Evolutionary conservation across 208 protist genomes (phyloP).

Genomic region (Trypanosoma boissoni): DNA sequence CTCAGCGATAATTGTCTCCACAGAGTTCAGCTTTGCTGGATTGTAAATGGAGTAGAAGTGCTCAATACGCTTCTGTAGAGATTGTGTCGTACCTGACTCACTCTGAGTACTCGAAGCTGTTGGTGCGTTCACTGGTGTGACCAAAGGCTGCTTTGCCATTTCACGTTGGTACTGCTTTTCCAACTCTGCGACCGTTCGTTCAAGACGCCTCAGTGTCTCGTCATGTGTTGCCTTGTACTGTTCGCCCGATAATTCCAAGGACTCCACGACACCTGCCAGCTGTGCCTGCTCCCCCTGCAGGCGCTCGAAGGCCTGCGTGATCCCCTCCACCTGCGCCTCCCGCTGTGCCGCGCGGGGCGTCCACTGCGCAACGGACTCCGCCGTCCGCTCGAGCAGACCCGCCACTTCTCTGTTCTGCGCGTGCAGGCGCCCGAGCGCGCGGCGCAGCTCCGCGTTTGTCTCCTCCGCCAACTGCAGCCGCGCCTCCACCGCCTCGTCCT

Average conservation of each 20-base stretch:
- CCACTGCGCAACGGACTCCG: neutral
- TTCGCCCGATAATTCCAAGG: slow-evolving; percentile 3
- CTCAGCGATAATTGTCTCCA: slow-evolving; percentile 27
- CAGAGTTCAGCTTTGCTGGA: slow-evolving; percentile 17
- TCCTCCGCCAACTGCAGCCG: slow-evolving; percentile 15
- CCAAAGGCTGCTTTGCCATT: neutral
- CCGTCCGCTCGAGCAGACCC: neutral
- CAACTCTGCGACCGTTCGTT: slow-evolving; percentile 9
- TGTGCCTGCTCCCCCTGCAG: slow-evolving; percentile 9
- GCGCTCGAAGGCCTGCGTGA: neutral
- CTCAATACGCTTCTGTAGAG: slow-evolving; percentile 18
- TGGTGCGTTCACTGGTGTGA: neutral
- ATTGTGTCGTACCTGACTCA: neutral
- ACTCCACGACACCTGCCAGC: slow-evolving; percentile 6
- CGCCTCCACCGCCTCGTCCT: slow-evolving; percentile 16
- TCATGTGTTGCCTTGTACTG: slow-evolving; percentile 16
- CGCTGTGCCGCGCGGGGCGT: slow-evolving; percentile 3
- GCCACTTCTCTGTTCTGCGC: slow-evolving; percentile 10
- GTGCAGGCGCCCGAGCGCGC: neutral
- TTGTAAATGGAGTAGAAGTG: slow-evolving; percentile 33
- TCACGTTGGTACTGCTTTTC: slow-evolving; percentile 1
- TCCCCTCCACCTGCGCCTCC: slow-evolving; percentile 6
- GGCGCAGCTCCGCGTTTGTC: neutral
- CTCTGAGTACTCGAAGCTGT: slow-evolving; percentile 1
- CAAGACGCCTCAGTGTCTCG: slow-evolving; percentile 1